Conservation (phyloP, 2,329 filamentous ascomycete genomes). For the Coniochaeta sp. region DNA sequence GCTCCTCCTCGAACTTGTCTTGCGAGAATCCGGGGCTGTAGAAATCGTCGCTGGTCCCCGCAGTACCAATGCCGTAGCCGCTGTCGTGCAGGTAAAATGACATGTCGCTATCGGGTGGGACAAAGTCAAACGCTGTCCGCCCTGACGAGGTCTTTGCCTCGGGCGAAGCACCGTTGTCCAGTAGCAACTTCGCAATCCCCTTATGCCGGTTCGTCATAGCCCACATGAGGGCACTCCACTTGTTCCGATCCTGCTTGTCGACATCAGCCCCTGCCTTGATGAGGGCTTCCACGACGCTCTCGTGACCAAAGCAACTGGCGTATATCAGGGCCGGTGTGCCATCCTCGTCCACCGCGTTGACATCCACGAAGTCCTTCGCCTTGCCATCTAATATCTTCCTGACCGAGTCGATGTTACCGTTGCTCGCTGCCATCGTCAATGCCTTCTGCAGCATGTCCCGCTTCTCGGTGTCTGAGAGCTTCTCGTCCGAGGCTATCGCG, state of each 20-base stretch:
- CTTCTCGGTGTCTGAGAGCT: slow-evolving; percentile 70
- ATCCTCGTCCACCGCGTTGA: slow-evolving; percentile 86
- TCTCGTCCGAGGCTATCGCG: slow-evolving; percentile 66
- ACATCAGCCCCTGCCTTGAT: slow-evolving; percentile 82
- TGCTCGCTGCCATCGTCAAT: slow-evolving; percentile 91
- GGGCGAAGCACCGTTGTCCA: slow-evolving; percentile 91
- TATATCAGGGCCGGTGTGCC: slow-evolving; percentile 96
- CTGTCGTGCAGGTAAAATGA: slow-evolving; percentile 92
- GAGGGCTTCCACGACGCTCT: slow-evolving; percentile 76
- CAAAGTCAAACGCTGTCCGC: slow-evolving; percentile 91
- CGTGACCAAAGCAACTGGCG: slow-evolving; percentile 95
- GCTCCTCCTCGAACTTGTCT: slow-evolving; percentile 91
- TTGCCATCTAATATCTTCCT: slow-evolving; percentile 67
- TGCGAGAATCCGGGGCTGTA: slow-evolving; percentile 89
- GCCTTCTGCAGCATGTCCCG: slow-evolving; percentile 75
- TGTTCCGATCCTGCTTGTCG: slow-evolving; percentile 89
- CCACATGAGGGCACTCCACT: slow-evolving; percentile 99
- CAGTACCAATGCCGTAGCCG: slow-evolving; percentile 81
- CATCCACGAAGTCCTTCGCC: slow-evolving; percentile 69
- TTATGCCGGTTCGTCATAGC: slow-evolving; percentile 99
- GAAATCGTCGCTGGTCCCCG: slow-evolving; percentile 76
- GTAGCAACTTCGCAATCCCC: slow-evolving; percentile 82
- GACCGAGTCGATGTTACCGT: slow-evolving; percentile 82
- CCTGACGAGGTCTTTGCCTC: slow-evolving; percentile 93
- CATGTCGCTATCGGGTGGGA: slow-evolving; percentile 91